Evolutionary conservation across 768 basidiomycete species (phyloP), one percentile per base, ranked within the genome.

Genomic region (Chalciporus piperatus): DNA sequence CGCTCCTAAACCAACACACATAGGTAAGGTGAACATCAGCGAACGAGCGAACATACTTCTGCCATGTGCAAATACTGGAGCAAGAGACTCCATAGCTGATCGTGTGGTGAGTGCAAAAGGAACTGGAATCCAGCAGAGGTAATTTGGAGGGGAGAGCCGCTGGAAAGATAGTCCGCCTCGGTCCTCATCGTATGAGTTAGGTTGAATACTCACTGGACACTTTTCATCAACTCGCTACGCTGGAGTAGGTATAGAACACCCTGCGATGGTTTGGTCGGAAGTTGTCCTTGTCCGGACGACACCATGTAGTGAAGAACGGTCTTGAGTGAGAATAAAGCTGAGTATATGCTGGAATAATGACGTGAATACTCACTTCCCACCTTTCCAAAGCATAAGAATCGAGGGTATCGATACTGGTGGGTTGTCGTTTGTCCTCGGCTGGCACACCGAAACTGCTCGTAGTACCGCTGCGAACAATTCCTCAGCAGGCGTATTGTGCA

Each of bases 231-330:
- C 16, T 88, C 89, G 65, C 92, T 93, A 37, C 85, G 76, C 60
- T 89, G 78, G 2, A 99, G 76, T 7, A 98, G 77, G 62, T 83
- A 87, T 9, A 96, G 74, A 13, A 98, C 94, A 17, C 85, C 89
- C 55, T 84, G 82, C 1, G 89, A 89, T 6, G 94, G 92, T 64
- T 81, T 83, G 8, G 84, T 72, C 22, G 88, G 82, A 33, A 79
- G 74, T 64, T 89, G 82, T n/a, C 84, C 90, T 25, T 82, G 83
- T 12, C 85, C 90, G 28, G 89, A 96, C 9, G 92, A 94, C 4
- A 99, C 97, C 94, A 99, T 97, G 65, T 91, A 98, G 70, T 98
- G 93, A 40, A 98, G 77, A 61, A 98, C 96, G 0, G 92, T 94
- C 94, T 98, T 25, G 37, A 33, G 25, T 5, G 27, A 16, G 2